Percentiles rank a stretch among this genome's conserved stretches.
Conservation (phyloP, 2,329 filamentous ascomycete species). For the Canariomyces notabilis region DNA sequence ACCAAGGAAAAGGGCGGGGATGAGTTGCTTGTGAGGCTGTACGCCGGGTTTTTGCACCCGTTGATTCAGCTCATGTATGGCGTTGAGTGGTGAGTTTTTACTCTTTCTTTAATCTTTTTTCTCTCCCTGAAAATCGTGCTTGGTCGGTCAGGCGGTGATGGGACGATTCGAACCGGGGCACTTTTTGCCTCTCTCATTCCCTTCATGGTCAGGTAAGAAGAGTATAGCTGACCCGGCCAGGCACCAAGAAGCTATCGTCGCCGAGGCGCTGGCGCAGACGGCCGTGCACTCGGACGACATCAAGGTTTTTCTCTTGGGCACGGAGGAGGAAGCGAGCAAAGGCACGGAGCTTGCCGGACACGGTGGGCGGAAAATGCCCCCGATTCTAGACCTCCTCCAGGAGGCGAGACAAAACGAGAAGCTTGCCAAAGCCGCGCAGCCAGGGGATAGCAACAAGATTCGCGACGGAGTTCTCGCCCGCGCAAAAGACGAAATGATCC, state of each 20-base stretch:
- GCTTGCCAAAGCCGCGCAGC: constrained; percentile 48
- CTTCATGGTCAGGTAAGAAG: too few relatives aligned
- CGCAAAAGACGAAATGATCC: constrained; percentile 59
- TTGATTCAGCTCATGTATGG: constrained; percentile 83
- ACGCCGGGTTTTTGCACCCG: constrained; percentile 66
- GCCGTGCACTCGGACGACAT: constrained; percentile 62
- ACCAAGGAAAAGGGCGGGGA: constrained; percentile 44
- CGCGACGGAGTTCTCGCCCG: constrained; percentile 62
- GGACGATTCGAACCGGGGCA: too few relatives aligned
- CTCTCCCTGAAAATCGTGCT: too few relatives aligned
- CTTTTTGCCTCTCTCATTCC: too few relatives aligned
- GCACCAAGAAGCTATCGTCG: constrained; percentile 73
- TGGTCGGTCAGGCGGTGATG: neutral
- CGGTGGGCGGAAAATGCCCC: constrained; percentile 31
- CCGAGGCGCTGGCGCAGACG: constrained; percentile 72
- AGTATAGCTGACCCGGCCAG: neutral
- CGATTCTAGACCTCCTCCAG: constrained; percentile 57
- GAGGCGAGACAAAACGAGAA: constrained; percentile 52
- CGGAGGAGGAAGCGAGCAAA: constrained; percentile 43
- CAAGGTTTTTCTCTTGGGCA: constrained; percentile 46
- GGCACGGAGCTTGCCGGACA: too few relatives aligned
- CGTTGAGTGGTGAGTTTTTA: constrained; percentile 58
- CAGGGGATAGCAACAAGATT: constrained; percentile 57
- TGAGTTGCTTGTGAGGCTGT: constrained; percentile 64
- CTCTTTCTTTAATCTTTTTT: neutral